Conservation (phyloP, 202 grass and related monocot genomes). For the Panicum virgatum region DNA sequence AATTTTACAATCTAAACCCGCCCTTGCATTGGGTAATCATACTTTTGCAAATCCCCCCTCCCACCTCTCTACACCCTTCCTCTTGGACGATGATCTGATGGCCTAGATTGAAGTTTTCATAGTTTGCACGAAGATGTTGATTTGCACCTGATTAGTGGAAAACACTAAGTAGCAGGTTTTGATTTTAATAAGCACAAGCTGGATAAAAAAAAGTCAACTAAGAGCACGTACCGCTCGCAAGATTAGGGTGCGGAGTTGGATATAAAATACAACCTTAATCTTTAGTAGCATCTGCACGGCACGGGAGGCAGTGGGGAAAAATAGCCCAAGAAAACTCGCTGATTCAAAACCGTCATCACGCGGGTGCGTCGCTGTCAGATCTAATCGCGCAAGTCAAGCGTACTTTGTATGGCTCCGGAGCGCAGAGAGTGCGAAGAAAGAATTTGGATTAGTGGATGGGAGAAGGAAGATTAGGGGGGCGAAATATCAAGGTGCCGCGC, state of each 20-base stretch:
- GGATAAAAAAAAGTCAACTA: slow-evolving; percentile 40
- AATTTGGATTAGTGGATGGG: not conserved
- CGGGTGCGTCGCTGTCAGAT: slow-evolving; percentile 34
- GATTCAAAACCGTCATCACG: not conserved
- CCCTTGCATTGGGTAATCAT: too few species aligned
- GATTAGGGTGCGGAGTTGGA: slow-evolving; percentile 25
- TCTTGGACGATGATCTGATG: too few species aligned
- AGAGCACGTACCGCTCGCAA: not conserved
- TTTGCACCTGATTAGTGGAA: too few species aligned
- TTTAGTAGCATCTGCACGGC: not conserved
- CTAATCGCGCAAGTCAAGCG: slow-evolving; percentile 16
- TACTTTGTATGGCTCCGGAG: not conserved
- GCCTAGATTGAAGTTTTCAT: too few species aligned
- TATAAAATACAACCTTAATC: slow-evolving; percentile 58
- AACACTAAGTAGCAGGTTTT: not conserved
- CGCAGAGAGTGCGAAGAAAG: not conserved
- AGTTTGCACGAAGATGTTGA: too few species aligned
- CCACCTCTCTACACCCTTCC: too few species aligned
- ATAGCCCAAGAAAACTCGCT: not conserved
- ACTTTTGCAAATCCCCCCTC: too few species aligned
- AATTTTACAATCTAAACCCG: too few species aligned
- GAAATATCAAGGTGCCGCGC: not conserved
- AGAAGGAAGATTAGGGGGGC: not conserved
- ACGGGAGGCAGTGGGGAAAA: slow-evolving; percentile 21
- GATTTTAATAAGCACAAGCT: not conserved